Base-by-base conservation (phyloP, 2,329 filamentous ascomycete genomes). In the Bipolaris bicolor region DNA sequence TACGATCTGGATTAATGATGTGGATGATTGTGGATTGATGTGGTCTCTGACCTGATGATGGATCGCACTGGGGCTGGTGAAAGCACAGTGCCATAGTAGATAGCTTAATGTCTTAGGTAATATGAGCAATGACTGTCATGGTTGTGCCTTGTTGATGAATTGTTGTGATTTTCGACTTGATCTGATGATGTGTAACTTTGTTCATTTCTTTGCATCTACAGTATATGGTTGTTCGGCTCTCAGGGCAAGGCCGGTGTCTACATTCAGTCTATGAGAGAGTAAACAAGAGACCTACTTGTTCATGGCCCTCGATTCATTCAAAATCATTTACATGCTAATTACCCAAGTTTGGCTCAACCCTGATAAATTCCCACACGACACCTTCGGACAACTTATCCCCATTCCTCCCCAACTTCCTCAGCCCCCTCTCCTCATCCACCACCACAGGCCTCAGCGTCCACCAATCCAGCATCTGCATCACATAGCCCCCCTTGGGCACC, bases 11-110 rank as follows among this genome's bases (percentile, higher is more conserved):
- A 53, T 60, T 52, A 59, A 55, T 56, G 49, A 44, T 57, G 56
- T 61, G 55, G 51, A 50, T 60, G 57, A 45, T 55, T 55, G 58
- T 11, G n/a, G 57, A 52, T 61, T 61, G 57, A 61, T 44, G 54
- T 37, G 58, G 60, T 62, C 49, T 69, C 62, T 63, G 65, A 62
- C 54, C 50, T 57, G 18, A 49, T 63, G 62, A 61, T 58, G 62
- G 60, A 59, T 31, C 31, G 43, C 51, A 57, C 49, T 54, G 53
- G 54, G 47, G 46, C 50, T 46, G 44, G 33, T 47, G 18, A 11
- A 37, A 45, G 37, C 41, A 43, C 45, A 49, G 46, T 40, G 49
- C 16, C 49, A 39, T 60, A 56, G 55, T 51, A 49, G 58, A 55
- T 33, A 37, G 53, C 59, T 55, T 47, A 54, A 33, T 45, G 43